Evolutionary conservation across 2,329 filamentous ascomycete species (phyloP), one percentile per base, ranked within the genome.

Genomic region (Diaporthe sp.): DNA sequence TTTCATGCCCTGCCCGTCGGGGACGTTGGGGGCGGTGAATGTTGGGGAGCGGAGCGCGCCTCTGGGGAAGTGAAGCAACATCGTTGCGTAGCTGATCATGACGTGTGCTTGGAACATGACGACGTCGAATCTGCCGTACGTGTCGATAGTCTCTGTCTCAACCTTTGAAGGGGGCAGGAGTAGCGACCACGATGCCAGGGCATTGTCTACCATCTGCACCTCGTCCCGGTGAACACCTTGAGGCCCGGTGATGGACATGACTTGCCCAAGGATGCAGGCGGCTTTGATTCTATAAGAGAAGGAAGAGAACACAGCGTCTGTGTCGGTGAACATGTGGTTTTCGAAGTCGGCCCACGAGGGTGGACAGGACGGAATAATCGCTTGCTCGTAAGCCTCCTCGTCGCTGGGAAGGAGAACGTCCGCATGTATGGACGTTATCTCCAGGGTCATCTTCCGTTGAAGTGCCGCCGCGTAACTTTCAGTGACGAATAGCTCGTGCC

Each of bases 21-120:
- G 30, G 17, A 58, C 5, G 17, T 37, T 37, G 3, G 55, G 55
- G 30, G 55, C 55, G 19, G 22, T 37, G 55, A 58, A n/a, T 3
- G 22, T 58, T 8, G 55, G 55, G 3, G 32, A 37, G 32, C 55
- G 55, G 9, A 58, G 55, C 4, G 9, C 6, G 7, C 55, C 55
- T 8, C 55, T 58, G 10, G 55, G 55, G 22, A 58, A 58, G 15
- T 58, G 55, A 19, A 58, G 55, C 10, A 58, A 7, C 55, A 58
- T 58, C 55, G 55, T 58, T 9, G 55, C 55, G 7, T 58, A 58
- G 55, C 55, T 58, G 32, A 58, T 58, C 30, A 58, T 58, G 55
- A 58, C 55, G 32, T 58, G 55, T 3, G 55, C 55, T 3, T 58
- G 55, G 55, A 58, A 58, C 55, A 58, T 58, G 55, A 58, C 30